phyloP scores from a whole-genome alignment of 345 rosid species.

The Moricandia arvensis region DNA sequence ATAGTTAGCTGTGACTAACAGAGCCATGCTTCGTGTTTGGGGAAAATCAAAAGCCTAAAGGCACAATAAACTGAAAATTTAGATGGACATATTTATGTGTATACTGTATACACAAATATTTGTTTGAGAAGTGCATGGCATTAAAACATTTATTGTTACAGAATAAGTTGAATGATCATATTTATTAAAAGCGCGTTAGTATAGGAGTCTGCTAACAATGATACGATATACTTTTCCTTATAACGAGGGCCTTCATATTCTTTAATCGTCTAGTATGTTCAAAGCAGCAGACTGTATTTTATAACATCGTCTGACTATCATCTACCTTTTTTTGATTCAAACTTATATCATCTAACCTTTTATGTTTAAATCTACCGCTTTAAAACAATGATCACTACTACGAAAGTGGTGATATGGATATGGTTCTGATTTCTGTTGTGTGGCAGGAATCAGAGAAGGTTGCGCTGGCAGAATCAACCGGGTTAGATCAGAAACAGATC shows the following conservation, averaged over 20 bases:
- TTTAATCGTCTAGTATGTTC: not conserved
- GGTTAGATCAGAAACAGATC: too few species aligned
- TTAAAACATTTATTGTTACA: not conserved
- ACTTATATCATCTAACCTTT: not conserved
- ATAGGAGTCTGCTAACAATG: not conserved
- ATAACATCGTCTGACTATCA: not conserved
- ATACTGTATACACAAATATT: too few species aligned
- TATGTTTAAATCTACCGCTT: not conserved
- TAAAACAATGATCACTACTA: not conserved
- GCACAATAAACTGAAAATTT: not conserved
- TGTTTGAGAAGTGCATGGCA: not conserved
- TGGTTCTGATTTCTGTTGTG: not conserved
- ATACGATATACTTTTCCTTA: not conserved
- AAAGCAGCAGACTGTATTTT: not conserved
- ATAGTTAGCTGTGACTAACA: too few species aligned
- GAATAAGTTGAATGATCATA: not conserved
- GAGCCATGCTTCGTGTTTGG: too few species aligned
- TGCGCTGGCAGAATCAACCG: conserved; percentile 93
- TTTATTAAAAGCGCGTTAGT: not conserved
- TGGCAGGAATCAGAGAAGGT: conserved; percentile 91
- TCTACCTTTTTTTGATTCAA: not conserved
- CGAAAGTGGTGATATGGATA: not conserved
- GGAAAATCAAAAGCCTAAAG: too few species aligned
- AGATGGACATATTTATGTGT: not conserved
- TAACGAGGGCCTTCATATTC: not conserved